phyloP scores from a whole-genome alignment of 176 grass and related monocot species.

The barley (Hordeum vulgare) region DNA sequence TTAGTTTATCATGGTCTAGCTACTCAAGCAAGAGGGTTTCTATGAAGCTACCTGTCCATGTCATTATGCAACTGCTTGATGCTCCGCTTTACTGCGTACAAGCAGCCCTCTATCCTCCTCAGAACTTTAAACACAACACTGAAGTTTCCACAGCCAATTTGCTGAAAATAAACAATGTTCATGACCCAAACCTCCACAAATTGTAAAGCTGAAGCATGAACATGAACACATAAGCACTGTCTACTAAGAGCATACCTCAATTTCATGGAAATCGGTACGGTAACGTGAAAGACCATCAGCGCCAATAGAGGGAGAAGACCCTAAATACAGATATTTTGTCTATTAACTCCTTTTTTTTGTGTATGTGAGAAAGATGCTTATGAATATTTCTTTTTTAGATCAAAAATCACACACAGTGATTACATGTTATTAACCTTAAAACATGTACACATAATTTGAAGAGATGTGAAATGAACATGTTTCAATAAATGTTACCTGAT shows the following conservation, averaged over 20 bases:
- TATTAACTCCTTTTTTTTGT: no score
- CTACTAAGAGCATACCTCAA: constrained; percentile 47
- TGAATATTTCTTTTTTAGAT: not conserved
- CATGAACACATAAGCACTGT: not conserved
- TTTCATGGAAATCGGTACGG: constrained; percentile 87
- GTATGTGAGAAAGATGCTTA: not conserved
- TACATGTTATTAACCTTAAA: not conserved
- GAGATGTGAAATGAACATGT: not conserved
- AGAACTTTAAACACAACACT: constrained; percentile 92
- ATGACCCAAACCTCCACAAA: constrained; percentile 10
- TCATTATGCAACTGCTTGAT: constrained; percentile 71
- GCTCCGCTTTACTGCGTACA: constrained; percentile 94
- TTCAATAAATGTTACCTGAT: constrained; percentile 44
- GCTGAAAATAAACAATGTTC: constrained; percentile 41
- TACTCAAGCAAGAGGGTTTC: not conserved
- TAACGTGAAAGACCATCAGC: constrained; percentile 83
- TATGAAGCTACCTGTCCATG: constrained; percentile 65
- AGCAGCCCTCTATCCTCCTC: constrained; percentile 92
- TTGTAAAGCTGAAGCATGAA: not conserved
- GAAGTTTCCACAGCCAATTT: constrained; percentile 94
- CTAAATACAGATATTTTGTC: constrained; percentile 26
- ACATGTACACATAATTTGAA: not conserved
- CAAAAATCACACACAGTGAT: not conserved
- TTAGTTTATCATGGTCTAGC: constrained; percentile 12
- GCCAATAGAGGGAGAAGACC: constrained; percentile 58